A percentile compares a stretch with the other conserved stretches of the same genome.
Evolutionary conservation across 225 moss, liverwort and hornwort genomes (phyloP).

Genomic region (Polytrichum commune): DNA sequence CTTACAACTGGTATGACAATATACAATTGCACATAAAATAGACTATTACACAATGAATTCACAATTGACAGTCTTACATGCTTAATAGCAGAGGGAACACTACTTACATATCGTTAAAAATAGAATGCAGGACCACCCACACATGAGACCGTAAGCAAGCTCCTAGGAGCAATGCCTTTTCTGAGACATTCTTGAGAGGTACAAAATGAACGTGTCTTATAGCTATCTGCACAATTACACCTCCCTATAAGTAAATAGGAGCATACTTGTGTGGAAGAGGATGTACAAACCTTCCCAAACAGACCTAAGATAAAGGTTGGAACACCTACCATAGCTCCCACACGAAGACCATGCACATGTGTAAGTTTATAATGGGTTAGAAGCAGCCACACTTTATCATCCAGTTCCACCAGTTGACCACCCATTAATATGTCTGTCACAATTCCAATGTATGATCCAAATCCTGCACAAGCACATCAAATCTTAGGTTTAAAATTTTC

Average conservation of each 20-base stretch:
- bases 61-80: too few relatives aligned
- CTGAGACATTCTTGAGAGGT: slow-evolving; percentile 40
- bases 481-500: neutral
- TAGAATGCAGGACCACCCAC: slow-evolving; percentile 57
- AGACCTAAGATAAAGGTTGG: neutral
- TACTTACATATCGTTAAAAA: slow-evolving; percentile 39
- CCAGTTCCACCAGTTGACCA: slow-evolving; percentile 67
- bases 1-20: too few relatives aligned
- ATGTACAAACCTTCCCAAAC: neutral
- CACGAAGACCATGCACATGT: slow-evolving; percentile 65
- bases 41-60: too few relatives aligned
- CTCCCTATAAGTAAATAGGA: neutral
- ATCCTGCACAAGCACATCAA: slow-evolving; percentile 23
- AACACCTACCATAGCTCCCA: slow-evolving; percentile 69
- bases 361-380: slow-evolving; percentile 58
- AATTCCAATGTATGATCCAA: slow-evolving; percentile 68
- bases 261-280: neutral
- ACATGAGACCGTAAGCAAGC: slow-evolving; percentile 72
- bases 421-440: slow-evolving; percentile 57
- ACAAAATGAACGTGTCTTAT: slow-evolving; percentile 61
- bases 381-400: slow-evolving; percentile 75
- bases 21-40: too few relatives aligned
- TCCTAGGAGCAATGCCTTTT: slow-evolving; percentile 67
- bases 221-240: slow-evolving; percentile 48
- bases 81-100: neutral